phyloP scores from a whole-genome alignment of 768 basidiomycete species.

The Suillus subalutaceus region DNA sequence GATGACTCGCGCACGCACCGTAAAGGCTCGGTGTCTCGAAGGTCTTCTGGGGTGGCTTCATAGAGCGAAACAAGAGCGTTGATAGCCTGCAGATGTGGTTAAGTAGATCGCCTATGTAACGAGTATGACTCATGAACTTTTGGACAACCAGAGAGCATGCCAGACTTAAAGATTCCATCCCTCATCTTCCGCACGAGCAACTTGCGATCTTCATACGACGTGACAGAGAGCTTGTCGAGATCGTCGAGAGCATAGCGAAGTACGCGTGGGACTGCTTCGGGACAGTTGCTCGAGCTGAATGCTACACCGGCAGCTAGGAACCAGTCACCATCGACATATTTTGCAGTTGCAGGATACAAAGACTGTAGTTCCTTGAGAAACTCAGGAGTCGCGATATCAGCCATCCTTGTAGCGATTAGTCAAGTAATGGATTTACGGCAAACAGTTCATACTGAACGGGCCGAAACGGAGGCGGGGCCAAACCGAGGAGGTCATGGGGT shows the following conservation, averaged over 20 bases:
- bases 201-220: conserved; percentile 37
- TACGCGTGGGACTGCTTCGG: conserved; percentile 59
- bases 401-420: conserved; percentile 16
- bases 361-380: conserved; percentile 49
- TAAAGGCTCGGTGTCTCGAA: conserved; percentile 48
- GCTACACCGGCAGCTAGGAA: conserved; percentile 58
- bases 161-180: conserved; percentile 65
- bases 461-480: not conserved
- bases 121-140: conserved; percentile 41
- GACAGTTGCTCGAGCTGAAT: conserved; percentile 59
- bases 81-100: conserved; percentile 46
- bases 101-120: not conserved
- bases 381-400: conserved; percentile 39
- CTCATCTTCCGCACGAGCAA: conserved; percentile 55
- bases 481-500: not conserved
- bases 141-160: conserved; percentile 59
- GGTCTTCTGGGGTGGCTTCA: conserved; percentile 53
- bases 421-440: not conserved
- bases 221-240: conserved; percentile 33
- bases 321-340: conserved; percentile 51
- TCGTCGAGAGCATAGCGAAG: conserved; percentile 53
- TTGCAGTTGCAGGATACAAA: conserved; percentile 42
- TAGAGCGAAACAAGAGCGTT: conserved; percentile 57
- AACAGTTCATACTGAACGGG: not conserved
- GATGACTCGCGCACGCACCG: conserved; percentile 39